Conservation (phyloP, 768 basidiomycete genomes). For the Royoungia palumana region DNA sequence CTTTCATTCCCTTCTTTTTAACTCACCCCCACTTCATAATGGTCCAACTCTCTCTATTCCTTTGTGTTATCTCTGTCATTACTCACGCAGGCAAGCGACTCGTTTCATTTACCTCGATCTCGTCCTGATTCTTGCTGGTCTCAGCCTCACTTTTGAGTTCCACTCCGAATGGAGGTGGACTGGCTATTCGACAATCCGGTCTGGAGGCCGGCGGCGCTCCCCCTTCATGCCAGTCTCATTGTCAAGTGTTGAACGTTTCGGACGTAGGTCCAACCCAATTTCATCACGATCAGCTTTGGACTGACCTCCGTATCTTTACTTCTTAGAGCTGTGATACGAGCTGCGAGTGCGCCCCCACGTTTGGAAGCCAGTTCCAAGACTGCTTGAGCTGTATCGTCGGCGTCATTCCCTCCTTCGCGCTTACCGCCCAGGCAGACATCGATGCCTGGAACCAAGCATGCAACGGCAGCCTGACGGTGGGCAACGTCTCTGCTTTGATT, state of each 20-base stretch:
- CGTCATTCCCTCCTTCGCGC: background rate
- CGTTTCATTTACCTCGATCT: background rate
- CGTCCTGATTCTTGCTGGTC: background rate
- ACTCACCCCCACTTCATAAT: conserved; percentile 3
- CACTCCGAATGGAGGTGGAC: conserved; percentile 6
- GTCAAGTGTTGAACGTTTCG: conserved; percentile 18
- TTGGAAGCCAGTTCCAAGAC: conserved; percentile 12
- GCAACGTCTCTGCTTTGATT: background rate
- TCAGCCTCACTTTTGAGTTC: background rate
- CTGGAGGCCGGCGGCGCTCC: conserved; percentile 10
- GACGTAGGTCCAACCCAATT: conserved; percentile 8
- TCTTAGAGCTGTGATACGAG: conserved; percentile 10
- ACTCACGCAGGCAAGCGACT: conserved; percentile 12
- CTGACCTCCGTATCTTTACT: background rate
- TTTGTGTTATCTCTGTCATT: conserved; percentile 9
- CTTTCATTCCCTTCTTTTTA: background rate
- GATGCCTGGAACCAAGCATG: conserved; percentile 17
- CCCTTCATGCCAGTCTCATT: conserved; percentile 18
- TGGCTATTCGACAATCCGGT: conserved; percentile 16
- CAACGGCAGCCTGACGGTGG: conserved; percentile 16
- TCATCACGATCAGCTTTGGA: background rate
- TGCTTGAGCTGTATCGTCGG: conserved; percentile 22
- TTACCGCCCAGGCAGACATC: conserved; percentile 9
- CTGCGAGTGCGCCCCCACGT: conserved; percentile 12
- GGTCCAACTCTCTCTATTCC: conserved; percentile 22